These are phyloP conservation scores for Populus hybrid DNA, from an alignment of 441 rosid genomes.

Conservation along the genomic window DNA sequence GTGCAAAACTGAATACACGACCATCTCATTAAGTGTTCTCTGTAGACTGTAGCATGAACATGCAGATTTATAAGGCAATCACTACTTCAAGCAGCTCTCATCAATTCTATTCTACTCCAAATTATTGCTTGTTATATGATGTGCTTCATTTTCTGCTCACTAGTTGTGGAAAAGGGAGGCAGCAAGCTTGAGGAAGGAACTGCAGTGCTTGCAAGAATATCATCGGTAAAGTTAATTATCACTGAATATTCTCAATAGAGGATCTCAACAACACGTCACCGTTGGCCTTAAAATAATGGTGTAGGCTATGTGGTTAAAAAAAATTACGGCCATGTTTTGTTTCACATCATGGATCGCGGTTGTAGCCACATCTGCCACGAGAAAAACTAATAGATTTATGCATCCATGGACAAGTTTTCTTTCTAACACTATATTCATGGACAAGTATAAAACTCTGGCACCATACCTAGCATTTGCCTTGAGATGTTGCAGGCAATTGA, in stretches of 20 bases:
- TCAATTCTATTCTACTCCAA: neutral
- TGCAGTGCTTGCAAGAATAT: slow-evolving; percentile 56
- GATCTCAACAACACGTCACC: neutral
- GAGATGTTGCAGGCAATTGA: slow-evolving; percentile 50
- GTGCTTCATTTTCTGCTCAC: slow-evolving; percentile 1
- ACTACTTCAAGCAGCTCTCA: neutral
- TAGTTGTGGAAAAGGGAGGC: slow-evolving; percentile 87
- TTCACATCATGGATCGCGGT: neutral
- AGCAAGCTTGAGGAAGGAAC: slow-evolving; percentile 60
- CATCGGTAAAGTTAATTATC: slow-evolving; percentile 47
- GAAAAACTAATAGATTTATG: neutral
- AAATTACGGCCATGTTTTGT: neutral
- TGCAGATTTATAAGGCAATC: neutral
- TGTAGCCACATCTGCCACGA: neutral
- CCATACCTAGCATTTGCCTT: slow-evolving; percentile 7
- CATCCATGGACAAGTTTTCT: no score
- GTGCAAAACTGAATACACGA: no score
- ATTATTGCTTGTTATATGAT: slow-evolving; percentile 8
- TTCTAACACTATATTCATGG: no score
- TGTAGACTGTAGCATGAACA: neutral
- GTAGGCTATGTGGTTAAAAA: neutral
- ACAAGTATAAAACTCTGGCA: neutral
- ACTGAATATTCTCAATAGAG: neutral
- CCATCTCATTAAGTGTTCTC: neutral
- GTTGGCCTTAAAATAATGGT: neutral